Conservation (phyloP, 768 basidiomycete genomes). For the Harrya chromipes region DNA sequence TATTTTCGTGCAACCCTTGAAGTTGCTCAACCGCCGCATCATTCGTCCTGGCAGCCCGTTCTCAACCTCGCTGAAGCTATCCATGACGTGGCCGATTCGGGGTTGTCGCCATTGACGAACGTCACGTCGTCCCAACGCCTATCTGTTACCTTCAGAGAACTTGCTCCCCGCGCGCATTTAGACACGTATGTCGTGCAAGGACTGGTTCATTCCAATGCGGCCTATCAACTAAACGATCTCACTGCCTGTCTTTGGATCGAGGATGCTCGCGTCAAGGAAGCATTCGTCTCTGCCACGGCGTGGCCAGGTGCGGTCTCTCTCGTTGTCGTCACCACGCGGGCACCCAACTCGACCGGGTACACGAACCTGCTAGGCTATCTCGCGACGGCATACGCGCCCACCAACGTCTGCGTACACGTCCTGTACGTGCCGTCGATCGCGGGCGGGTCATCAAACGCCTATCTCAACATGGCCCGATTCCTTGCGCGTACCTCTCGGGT, state of each 20-base stretch:
- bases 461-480: conserved; percentile 62
- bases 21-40: not conserved
- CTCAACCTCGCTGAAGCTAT: not conserved
- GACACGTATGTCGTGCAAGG: conserved; percentile 37
- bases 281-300: conserved; percentile 34
- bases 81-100: not conserved
- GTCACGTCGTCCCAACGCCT: conserved; percentile 33
- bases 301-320: conserved; percentile 55
- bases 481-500: conserved; percentile 48
- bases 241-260: conserved; percentile 53
- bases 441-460: conserved; percentile 45
- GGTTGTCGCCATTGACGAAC: conserved; percentile 24
- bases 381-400: conserved; percentile 5
- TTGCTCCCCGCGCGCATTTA: conserved; percentile 26
- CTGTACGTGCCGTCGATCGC: conserved; percentile 39
- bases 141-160: conserved; percentile 35
- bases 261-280: conserved; percentile 33
- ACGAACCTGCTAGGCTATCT: conserved; percentile 16
- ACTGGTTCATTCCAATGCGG: not conserved
- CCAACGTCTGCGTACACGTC: conserved; percentile 44
- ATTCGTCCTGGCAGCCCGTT: not conserved
- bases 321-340: conserved; percentile 39
- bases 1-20: conserved; percentile 7
- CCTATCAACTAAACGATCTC: conserved; percentile 13
- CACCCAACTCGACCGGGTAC: conserved; percentile 27